phyloP scores from a whole-genome alignment of 2,329 filamentous ascomycete genomes.

The Thelonectria rubi region DNA sequence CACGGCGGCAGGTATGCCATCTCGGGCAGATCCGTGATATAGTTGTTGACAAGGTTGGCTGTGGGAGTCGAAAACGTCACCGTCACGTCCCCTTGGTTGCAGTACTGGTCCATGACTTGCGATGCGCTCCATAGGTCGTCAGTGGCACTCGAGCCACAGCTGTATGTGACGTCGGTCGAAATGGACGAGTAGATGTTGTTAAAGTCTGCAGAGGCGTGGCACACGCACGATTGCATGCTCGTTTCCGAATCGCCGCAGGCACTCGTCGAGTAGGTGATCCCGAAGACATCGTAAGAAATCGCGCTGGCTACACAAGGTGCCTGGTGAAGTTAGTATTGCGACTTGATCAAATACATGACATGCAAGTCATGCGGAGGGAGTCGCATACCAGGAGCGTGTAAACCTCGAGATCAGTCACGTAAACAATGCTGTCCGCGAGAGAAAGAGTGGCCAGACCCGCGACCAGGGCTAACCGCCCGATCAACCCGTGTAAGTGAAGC shows the following conservation, averaged over 20 bases:
- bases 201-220: conserved; percentile 56
- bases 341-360: not conserved
- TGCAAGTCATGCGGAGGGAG: not conserved
- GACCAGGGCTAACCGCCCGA: conserved; percentile 15
- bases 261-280: conserved; percentile 50
- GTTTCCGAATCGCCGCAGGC: conserved; percentile 55
- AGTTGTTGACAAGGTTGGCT: conserved; percentile 53
- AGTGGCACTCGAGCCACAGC: conserved; percentile 57
- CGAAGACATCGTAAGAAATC: conserved; percentile 54
- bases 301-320: conserved; percentile 61
- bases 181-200: conserved; percentile 51
- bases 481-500: conserved; percentile 35
- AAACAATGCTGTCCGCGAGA: conserved; percentile 46
- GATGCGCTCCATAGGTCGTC: conserved; percentile 59
- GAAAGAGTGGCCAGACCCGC: conserved; percentile 20
- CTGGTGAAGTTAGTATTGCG: conserved; percentile 43
- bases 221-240: conserved; percentile 62
- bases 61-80: conserved; percentile 55
- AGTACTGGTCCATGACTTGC: conserved; percentile 58
- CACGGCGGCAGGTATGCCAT: conserved; percentile 52
- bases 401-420: conserved; percentile 56
- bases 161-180: conserved; percentile 51
- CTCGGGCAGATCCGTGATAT: conserved; percentile 60
- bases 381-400: conserved; percentile 52
- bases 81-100: conserved; percentile 51